Percentiles rank a stretch among this genome's conserved stretches.
Conservation (phyloP, 1,284 basidiomycete species). For the Boletus smithii region DNA sequence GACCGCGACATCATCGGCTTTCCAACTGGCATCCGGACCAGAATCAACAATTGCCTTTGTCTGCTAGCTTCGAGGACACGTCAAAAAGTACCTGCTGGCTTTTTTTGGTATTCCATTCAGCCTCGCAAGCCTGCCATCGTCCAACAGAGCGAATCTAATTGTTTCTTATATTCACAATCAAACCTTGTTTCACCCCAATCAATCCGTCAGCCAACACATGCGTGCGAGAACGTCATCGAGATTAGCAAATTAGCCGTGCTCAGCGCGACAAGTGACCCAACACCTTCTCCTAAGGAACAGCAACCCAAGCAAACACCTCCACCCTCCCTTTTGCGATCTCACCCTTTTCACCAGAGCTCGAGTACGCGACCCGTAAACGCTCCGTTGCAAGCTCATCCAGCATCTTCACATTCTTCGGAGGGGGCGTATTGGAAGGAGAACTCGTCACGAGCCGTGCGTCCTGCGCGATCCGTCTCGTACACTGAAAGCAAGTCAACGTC, state of each 20-base stretch:
- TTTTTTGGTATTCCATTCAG: too few species aligned
- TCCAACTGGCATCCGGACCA: too few species aligned
- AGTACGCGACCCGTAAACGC: slow-evolving; percentile 56
- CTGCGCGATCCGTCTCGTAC: slow-evolving; percentile 51
- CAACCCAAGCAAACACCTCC: slow-evolving; percentile 35
- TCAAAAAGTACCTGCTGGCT: too few species aligned
- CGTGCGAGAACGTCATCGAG: too few species aligned
- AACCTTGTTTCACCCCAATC: not conserved
- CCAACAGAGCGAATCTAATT: too few species aligned
- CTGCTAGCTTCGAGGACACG: slow-evolving; percentile 1
- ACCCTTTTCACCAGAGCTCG: slow-evolving; percentile 33
- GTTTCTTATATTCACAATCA: too few species aligned
- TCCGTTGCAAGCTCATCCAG: slow-evolving; percentile 75
- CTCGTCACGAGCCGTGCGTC: slow-evolving; percentile 34
- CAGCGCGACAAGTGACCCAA: not conserved
- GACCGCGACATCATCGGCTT: too few species aligned
- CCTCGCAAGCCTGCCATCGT: too few species aligned
- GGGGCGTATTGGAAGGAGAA: slow-evolving; percentile 55
- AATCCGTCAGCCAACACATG: not conserved
- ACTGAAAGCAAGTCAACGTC: too few species aligned
- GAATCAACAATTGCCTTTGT: not conserved
- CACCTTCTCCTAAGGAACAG: slow-evolving; percentile 2
- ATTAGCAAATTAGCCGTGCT: slow-evolving; percentile 6
- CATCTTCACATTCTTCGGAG: slow-evolving; percentile 50
- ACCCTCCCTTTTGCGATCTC: slow-evolving; percentile 34